A percentile compares a stretch with the other conserved stretches of the same genome.
Conservation (phyloP, 441 rosid genomes). For the Manihot esculenta region DNA sequence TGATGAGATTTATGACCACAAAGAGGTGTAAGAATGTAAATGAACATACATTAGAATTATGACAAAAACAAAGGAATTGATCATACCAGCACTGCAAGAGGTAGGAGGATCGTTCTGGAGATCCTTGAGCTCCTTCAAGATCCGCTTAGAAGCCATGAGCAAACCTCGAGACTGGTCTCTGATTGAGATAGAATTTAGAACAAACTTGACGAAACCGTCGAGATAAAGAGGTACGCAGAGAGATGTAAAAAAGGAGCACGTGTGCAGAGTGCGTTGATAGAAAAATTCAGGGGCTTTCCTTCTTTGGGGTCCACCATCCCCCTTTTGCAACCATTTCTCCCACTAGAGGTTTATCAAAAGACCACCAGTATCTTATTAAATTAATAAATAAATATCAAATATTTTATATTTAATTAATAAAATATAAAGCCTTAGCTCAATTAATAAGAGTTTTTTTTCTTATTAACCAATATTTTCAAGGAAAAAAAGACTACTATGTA, state of each 20-base stretch:
- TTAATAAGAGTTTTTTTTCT: too few relatives aligned
- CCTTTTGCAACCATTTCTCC: background rate
- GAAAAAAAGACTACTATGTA: too few relatives aligned
- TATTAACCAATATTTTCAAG: too few relatives aligned
- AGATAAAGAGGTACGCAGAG: background rate
- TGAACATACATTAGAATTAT: background rate
- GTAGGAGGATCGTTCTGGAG: conserved; percentile 75
- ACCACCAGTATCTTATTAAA: too few relatives aligned
- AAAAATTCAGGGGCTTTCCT: background rate
- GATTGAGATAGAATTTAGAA: background rate
- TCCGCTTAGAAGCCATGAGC: conserved; percentile 53
- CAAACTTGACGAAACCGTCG: conserved; percentile 2
- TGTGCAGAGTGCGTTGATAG: background rate
- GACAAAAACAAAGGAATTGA: conserved; percentile 30
- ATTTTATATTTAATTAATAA: too few relatives aligned
- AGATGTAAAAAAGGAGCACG: background rate
- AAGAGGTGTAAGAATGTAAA: too few relatives aligned
- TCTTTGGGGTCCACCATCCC: conserved; percentile 1
- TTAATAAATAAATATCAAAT: too few relatives aligned
- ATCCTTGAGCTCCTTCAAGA: conserved; percentile 72
- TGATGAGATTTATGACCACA: background rate
- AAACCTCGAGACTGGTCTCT: conserved; percentile 1
- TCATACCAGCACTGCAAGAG: conserved; percentile 52
- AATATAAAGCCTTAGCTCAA: too few relatives aligned
- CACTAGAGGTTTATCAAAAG: too few relatives aligned